Evolutionary conservation across 176 grass and related monocot species (phyloP).

Genomic region (Lolium rigidum): DNA sequence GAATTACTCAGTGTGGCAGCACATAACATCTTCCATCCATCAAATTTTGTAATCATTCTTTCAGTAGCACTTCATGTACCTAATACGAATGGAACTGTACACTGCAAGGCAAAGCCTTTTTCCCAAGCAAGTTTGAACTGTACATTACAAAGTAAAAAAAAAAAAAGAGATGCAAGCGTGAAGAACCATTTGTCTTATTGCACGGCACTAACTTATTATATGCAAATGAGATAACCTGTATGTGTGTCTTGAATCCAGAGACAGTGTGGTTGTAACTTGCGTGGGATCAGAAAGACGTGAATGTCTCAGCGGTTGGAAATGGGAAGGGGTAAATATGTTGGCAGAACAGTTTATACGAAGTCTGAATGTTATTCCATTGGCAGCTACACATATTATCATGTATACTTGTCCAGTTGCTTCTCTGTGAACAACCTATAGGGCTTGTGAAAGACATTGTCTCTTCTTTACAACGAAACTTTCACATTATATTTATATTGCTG

Average conservation of each 20-base stretch:
- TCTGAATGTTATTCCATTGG: background rate
- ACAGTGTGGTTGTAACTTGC: background rate
- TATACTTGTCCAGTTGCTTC: slow-evolving; percentile 8
- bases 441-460: background rate
- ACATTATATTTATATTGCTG: background rate
- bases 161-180: background rate
- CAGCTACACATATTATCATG: background rate
- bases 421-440: background rate
- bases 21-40: slow-evolving; percentile 19
- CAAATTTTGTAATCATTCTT: slow-evolving; percentile 11
- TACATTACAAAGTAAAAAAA: too few relatives aligned
- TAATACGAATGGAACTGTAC: slow-evolving; percentile 26
- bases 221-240: slow-evolving; percentile 22
- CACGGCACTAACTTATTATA: background rate
- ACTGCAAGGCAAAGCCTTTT: background rate
- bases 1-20: slow-evolving; percentile 23
- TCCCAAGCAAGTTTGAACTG: too few relatives aligned
- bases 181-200: background rate
- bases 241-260: background rate
- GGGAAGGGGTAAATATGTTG: background rate
- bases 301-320: background rate
- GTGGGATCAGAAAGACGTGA: background rate
- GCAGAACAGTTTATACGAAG: background rate
- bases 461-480: background rate
- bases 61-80: background rate